Conservation (phyloP, 2,329 filamentous ascomycete genomes). For the Drechslerella dactyloides region DNA sequence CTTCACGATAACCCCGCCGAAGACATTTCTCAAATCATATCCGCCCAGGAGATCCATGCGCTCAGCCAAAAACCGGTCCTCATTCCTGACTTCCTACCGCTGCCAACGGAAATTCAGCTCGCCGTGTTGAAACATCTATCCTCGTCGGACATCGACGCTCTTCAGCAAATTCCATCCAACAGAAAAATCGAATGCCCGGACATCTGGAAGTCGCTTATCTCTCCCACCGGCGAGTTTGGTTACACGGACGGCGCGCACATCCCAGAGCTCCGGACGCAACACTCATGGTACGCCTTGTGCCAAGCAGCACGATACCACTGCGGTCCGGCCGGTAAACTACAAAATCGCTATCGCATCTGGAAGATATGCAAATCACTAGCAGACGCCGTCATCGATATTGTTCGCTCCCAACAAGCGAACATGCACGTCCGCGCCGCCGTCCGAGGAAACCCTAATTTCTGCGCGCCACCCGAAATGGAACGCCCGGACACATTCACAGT, state of each 20-base stretch:
- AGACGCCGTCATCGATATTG: slow-evolving; percentile 1
- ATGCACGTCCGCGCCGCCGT: neutral
- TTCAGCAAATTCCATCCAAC: neutral
- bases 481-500: neutral
- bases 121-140: slow-evolving; percentile 1
- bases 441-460: slow-evolving; percentile 1
- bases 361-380: slow-evolving; percentile 19
- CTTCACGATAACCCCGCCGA: slow-evolving; percentile 2
- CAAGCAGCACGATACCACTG: slow-evolving; percentile 5
- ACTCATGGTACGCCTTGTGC: slow-evolving; percentile 1
- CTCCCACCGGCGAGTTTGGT: neutral
- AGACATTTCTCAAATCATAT: neutral
- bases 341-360: slow-evolving; percentile 20
- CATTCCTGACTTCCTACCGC: slow-evolving; percentile 11
- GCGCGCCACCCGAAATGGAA: neutral
- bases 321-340: neutral
- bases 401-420: neutral
- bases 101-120: slow-evolving; percentile 5
- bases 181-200: slow-evolving; percentile 12
- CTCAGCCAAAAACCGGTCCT: neutral
- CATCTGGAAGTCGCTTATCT: slow-evolving; percentile 7
- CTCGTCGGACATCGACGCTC: neutral
- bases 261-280: neutral
- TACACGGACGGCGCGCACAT: neutral
- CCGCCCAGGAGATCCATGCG: neutral